Evolutionary conservation across 208 protist species (phyloP).

Genomic region (Perkinsela sp.): DNA sequence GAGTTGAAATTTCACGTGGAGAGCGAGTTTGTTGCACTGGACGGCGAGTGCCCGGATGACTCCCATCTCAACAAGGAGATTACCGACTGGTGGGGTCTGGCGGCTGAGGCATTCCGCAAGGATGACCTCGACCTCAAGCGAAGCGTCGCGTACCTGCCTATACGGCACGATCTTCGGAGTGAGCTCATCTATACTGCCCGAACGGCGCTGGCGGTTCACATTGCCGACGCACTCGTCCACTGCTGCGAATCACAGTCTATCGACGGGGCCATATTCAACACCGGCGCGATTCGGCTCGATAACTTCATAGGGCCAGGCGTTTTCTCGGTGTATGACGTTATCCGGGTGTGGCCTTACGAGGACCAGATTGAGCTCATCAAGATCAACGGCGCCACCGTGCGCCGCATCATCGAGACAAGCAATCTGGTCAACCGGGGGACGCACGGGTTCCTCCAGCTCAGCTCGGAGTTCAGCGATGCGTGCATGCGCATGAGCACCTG

Average conservation of each 20-base stretch:
- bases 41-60: neutral
- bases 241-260: neutral
- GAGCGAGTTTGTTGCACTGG: neutral
- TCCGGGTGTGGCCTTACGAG: neutral
- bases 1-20: neutral
- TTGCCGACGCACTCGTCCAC: neutral
- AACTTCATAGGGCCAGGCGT: neutral
- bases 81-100: neutral
- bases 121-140: neutral
- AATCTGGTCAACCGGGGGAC: neutral
- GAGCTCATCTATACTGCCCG: neutral
- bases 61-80: neutral
- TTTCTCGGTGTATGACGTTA: neutral
- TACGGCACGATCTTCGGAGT: neutral
- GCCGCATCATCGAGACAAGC: neutral
- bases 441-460: neutral
- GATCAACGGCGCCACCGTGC: neutral
- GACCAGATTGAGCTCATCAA: neutral
- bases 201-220: neutral
- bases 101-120: neutral
- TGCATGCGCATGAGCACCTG: neutral
- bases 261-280: neutral
- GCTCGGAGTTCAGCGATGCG: neutral
- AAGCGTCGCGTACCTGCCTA: neutral
- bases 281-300: neutral